Evolutionary conservation across 371 early-diverging fungal species (phyloP).

Genomic region (Batrachochytrium dendrobatidis): DNA sequence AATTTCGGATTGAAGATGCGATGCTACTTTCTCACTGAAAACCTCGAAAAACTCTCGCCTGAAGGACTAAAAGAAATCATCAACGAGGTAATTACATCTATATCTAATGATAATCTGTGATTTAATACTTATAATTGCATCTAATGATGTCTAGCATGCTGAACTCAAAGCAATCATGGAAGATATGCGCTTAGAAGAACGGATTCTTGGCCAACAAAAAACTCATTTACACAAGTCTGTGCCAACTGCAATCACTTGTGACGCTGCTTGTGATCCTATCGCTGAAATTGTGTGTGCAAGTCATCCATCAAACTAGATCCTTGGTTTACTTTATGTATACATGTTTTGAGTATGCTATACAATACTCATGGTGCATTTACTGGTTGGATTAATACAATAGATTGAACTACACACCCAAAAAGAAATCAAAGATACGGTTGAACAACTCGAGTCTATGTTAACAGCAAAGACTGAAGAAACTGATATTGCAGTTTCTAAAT

Average conservation of each 20-base stretch:
- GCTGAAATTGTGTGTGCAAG: background rate
- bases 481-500: too few relatives aligned
- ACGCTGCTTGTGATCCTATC: background rate
- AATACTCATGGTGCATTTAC: too few relatives aligned
- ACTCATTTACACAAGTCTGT: background rate
- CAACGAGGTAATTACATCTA: conserved; percentile 46
- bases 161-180: conserved; percentile 2
- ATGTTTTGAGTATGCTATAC: background rate
- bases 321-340: background rate
- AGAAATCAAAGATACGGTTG: too few relatives aligned
- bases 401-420: too few relatives aligned
- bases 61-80: conserved; percentile 47
- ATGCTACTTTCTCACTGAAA: conserved; percentile 58
- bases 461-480: too few relatives aligned
- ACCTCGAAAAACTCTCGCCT: conserved; percentile 49
- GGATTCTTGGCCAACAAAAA: background rate
- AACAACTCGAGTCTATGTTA: too few relatives aligned
- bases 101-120: too few relatives aligned
- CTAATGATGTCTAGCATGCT: background rate
- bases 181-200: background rate
- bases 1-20: conserved; percentile 63
- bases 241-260: background rate
- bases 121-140: too few relatives aligned
- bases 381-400: too few relatives aligned
- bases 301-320: background rate